Conservation (phyloP, 257 asterid species). For the Solanum chiquidenum region DNA sequence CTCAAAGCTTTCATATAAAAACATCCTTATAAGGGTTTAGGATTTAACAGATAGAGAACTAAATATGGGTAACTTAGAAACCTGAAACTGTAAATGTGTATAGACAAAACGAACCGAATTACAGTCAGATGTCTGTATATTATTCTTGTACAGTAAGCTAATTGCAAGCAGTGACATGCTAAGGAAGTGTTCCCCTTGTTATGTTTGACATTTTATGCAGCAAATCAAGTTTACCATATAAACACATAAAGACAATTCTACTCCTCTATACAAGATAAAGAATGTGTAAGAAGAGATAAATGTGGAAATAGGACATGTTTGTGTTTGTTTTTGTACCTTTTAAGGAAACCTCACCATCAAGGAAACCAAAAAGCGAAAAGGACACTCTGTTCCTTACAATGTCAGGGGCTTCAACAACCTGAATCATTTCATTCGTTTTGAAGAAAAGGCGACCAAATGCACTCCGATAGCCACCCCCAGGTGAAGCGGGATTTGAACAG, state of each 20-base stretch:
- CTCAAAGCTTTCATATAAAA: neutral
- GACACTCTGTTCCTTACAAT: slow-evolving; percentile 48
- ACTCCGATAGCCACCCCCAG: slow-evolving; percentile 85
- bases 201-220: neutral
- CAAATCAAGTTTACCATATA: neutral
- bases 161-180: neutral
- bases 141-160: neutral
- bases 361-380: slow-evolving; percentile 60
- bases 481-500: slow-evolving; percentile 84
- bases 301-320: neutral
- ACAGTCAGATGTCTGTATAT: neutral
- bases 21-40: neutral
- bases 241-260: neutral
- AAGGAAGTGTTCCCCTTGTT: neutral
- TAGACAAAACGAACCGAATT: neutral
- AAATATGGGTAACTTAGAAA: neutral
- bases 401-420: slow-evolving; percentile 84
- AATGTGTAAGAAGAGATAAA: neutral
- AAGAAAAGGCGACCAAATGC: slow-evolving; percentile 67
- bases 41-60: neutral
- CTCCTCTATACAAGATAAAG: neutral
- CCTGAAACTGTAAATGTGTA: neutral
- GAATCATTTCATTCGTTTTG: slow-evolving; percentile 84
- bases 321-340: slow-evolving; percentile 26
- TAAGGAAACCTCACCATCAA: slow-evolving; percentile 79